A percentile compares a stretch with the other conserved stretches of the same genome.
These are phyloP conservation scores for Trifolium dubium DNA, from an alignment of 306 rosid genomes.

Conservation along the genomic window DNA sequence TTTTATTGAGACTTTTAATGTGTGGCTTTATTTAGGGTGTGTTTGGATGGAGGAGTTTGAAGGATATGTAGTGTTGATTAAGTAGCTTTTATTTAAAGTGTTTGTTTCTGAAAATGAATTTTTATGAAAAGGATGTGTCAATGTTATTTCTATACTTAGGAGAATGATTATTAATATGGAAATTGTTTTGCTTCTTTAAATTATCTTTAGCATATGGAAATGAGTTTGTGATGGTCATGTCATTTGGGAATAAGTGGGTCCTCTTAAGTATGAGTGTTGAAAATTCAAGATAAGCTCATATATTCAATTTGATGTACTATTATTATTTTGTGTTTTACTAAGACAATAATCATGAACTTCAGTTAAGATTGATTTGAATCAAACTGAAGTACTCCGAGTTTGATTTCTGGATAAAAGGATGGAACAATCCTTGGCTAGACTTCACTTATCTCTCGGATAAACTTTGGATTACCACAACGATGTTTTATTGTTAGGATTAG, in stretches of 20 bases:
- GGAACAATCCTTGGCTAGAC: not conserved
- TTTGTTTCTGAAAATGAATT: conserved; percentile 11
- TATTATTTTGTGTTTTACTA: not conserved
- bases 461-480: not conserved
- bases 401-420: not conserved
- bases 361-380: not conserved
- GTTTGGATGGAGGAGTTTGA: conserved; percentile 11
- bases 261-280: no score
- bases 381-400: not conserved
- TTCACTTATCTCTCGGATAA: not conserved
- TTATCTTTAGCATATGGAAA: conserved; percentile 10
- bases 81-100: not conserved
- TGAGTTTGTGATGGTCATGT: not conserved
- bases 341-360: not conserved
- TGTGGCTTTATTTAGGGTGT: conserved; percentile 19
- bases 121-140: not conserved
- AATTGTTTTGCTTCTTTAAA: not conserved
- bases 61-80: not conserved
- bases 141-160: not conserved
- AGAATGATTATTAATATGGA: conserved; percentile 5
- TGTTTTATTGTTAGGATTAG: no score
- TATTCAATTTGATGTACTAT: not conserved
- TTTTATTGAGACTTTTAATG: not conserved
- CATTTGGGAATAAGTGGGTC: conserved; percentile 2
- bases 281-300: not conserved